These are phyloP conservation scores for Cubamyces lactineus DNA, from an alignment of 768 basidiomycete genomes.

Conservation along the genomic window DNA sequence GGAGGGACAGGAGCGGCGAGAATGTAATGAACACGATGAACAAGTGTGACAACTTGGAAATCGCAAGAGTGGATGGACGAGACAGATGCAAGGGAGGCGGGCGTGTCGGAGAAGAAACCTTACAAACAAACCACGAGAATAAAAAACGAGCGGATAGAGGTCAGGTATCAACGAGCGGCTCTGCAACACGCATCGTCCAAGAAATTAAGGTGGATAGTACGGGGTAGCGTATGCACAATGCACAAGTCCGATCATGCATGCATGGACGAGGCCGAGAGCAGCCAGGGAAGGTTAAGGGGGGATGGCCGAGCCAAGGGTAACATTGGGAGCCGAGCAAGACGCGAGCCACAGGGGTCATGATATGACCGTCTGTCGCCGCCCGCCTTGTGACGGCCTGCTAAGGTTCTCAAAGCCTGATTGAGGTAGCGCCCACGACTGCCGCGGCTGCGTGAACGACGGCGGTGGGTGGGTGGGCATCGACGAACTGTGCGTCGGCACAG, in stretches of 20 bases:
- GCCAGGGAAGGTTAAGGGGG: not conserved
- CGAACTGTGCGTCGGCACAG: conserved; percentile 19
- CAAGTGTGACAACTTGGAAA: not conserved
- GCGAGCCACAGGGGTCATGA: conserved; percentile 22
- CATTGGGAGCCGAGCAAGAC: not conserved
- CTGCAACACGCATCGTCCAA: conserved; percentile 12
- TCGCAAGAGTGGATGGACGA: not conserved
- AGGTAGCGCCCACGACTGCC: conserved; percentile 24
- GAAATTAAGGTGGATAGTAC: conserved; percentile 1
- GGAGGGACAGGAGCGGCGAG: not conserved
- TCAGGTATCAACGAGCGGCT: conserved; percentile 18
- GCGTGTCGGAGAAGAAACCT: not conserved
- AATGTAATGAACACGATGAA: not conserved
- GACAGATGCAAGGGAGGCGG: not conserved
- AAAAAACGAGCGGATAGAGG: conserved; percentile 9
- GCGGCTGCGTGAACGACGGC: conserved; percentile 26
- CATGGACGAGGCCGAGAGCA: not conserved
- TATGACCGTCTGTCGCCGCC: conserved; percentile 33
- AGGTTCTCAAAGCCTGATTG: conserved; percentile 34
- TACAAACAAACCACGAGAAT: not conserved
- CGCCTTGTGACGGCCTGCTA: conserved; percentile 29
- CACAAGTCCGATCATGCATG: not conserved
- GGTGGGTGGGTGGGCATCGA: conserved; percentile 31
- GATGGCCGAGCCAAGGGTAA: not conserved
- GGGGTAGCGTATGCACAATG: conserved; percentile 1